Percentiles rank a stretch among this genome's conserved stretches.
Evolutionary conservation across 1,284 basidiomycete species (phyloP).

Genomic region (Grifola frondosa): DNA sequence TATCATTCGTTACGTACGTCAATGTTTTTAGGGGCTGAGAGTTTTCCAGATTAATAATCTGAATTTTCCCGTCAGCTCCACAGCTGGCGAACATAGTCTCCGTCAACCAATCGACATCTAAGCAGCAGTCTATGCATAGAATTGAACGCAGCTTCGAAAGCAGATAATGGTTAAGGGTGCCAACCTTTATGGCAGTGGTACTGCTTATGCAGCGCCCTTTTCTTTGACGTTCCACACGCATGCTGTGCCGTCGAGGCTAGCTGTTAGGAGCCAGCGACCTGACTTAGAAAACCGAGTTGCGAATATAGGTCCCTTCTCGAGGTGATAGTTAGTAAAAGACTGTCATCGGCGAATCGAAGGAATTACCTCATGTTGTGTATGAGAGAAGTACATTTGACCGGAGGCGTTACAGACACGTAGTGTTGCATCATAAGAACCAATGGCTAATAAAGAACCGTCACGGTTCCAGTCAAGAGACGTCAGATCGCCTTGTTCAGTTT

Average conservation of each 20-base stretch:
- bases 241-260: conserved; percentile 71
- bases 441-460: conserved; percentile 69
- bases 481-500: conserved; percentile 53
- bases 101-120: conserved; percentile 81
- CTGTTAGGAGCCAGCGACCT: conserved; percentile 68
- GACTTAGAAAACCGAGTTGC: conserved; percentile 69
- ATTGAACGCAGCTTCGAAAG: conserved; percentile 9
- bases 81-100: conserved; percentile 72
- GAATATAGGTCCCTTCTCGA: conserved; percentile 71
- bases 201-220: conserved; percentile 58
- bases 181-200: conserved; percentile 66
- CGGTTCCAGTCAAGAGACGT: conserved; percentile 75
- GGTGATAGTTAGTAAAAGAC: conserved; percentile 13
- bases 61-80: conserved; percentile 67
- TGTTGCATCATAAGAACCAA: conserved; percentile 72
- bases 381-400: conserved; percentile 60
- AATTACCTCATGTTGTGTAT: conserved; percentile 63
- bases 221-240: conserved; percentile 77
- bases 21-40: conserved; percentile 55
- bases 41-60: conserved; percentile 55
- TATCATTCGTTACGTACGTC: conserved; percentile 40
- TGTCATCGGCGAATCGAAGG: background rate
- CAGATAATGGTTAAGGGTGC: conserved; percentile 13
- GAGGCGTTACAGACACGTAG: conserved; percentile 60
- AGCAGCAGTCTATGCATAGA: conserved; percentile 57